Percentiles rank a stretch among this genome's conserved stretches.
Conservation (phyloP, 1,284 basidiomycete genomes). For the Ganoderma lucidum region DNA sequence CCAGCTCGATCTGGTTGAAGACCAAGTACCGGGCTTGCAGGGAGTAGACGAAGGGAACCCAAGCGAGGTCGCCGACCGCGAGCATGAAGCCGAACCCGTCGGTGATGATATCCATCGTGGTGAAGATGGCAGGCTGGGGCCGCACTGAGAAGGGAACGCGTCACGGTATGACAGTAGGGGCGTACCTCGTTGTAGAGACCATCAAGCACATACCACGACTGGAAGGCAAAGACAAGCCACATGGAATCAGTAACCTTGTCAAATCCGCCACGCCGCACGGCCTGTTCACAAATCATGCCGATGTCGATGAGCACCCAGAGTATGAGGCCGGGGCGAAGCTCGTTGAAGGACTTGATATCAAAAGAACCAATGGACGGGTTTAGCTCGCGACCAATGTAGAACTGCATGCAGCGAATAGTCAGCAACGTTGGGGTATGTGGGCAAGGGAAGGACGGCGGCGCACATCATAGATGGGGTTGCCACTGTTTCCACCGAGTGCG, state of each 20-base stretch:
- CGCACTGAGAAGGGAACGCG: not conserved
- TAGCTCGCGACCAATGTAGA: slow-evolving; percentile 95
- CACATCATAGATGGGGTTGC: slow-evolving; percentile 92
- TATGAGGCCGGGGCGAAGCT: slow-evolving; percentile 94
- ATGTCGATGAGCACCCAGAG: slow-evolving; percentile 95
- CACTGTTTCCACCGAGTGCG: slow-evolving; percentile 92
- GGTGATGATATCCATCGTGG: slow-evolving; percentile 97
- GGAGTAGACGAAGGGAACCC: slow-evolving; percentile 96
- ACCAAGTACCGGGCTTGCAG: slow-evolving; percentile 96
- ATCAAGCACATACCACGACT: slow-evolving; percentile 90
- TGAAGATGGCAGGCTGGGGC: slow-evolving; percentile 81
- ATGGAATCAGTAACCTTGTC: slow-evolving; percentile 86
- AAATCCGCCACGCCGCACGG: slow-evolving; percentile 73
- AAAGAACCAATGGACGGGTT: slow-evolving; percentile 91
- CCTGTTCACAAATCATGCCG: slow-evolving; percentile 93
- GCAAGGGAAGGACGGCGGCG: slow-evolving; percentile 42
- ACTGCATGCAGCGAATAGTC: slow-evolving; percentile 57
- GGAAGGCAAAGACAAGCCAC: slow-evolving; percentile 89
- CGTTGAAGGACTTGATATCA: slow-evolving; percentile 98
- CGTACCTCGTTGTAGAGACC: slow-evolving; percentile 88
- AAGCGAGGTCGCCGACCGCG: slow-evolving; percentile 90
- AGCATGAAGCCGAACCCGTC: slow-evolving; percentile 99
- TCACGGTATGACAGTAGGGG: slow-evolving; percentile 5
- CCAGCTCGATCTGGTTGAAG: slow-evolving; percentile 86
- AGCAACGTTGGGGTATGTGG: slow-evolving; percentile 12